Evolutionary conservation across 2,329 filamentous ascomycete species (phyloP).

Genomic region (Coniochaeta ligniaria): DNA sequence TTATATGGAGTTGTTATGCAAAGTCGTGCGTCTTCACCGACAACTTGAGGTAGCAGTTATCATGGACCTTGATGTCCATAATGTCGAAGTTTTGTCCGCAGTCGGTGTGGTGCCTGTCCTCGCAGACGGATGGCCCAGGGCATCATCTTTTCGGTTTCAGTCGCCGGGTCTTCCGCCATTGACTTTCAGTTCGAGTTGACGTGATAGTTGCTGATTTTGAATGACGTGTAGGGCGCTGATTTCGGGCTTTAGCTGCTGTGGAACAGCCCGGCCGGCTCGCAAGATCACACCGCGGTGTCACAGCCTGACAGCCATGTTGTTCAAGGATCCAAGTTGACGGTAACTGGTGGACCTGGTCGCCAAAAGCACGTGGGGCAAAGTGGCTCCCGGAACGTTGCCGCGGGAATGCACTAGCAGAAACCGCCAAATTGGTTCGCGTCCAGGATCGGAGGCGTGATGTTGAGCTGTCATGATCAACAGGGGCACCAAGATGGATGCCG

Average conservation of each 20-base stretch:
- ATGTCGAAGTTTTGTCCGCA: neutral
- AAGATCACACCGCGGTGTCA: neutral
- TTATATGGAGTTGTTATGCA: neutral
- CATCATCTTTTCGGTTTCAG: no score
- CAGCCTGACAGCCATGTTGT: neutral
- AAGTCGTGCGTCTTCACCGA: neutral
- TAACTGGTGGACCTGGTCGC: neutral
- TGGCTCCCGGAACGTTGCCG: conserved; percentile 2
- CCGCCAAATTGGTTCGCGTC: conserved; percentile 2
- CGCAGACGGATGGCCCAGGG: no score
- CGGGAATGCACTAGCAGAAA: neutral
- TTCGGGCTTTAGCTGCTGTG: no score
- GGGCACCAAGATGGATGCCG: neutral
- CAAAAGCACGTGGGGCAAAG: neutral
- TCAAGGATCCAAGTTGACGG: neutral
- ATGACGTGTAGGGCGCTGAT: no score
- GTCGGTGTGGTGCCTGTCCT: neutral
- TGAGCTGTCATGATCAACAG: neutral
- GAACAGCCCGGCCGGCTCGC: neutral
- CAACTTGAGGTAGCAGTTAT: neutral
- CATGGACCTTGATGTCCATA: neutral
- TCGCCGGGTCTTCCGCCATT: neutral
- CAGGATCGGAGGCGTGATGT: neutral
- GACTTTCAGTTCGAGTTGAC: neutral
- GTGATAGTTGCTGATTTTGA: no score